Conservation (phyloP, 2,329 filamentous ascomycete species). For the Cryphonectria nitschkei region DNA sequence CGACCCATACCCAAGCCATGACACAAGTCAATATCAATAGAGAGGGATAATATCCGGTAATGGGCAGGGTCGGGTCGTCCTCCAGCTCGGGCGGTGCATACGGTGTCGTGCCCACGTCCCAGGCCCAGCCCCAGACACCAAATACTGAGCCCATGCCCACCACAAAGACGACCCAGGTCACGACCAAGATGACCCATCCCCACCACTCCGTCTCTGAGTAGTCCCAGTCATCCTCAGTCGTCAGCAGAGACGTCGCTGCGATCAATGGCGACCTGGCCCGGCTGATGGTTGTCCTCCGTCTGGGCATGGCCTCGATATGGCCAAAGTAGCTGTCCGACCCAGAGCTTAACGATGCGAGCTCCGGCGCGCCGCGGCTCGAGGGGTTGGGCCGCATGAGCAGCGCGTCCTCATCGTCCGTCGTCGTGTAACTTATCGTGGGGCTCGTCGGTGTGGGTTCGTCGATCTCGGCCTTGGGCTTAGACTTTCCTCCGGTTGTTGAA, state of each 20-base stretch:
- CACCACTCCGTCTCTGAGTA: conserved; percentile 97
- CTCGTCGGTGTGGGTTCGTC: conserved; percentile 45
- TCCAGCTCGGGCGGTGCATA: conserved; percentile 95
- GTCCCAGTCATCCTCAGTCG: conserved; percentile 70
- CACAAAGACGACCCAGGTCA: conserved; percentile 96
- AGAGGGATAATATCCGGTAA: conserved; percentile 95
- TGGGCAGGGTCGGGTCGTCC: conserved; percentile 91
- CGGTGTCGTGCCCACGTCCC: conserved; percentile 95
- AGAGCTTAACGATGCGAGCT: conserved; percentile 52
- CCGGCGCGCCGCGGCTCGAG: conserved; percentile 46
- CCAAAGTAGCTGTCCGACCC: conserved; percentile 67
- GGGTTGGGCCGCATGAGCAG: conserved; percentile 63
- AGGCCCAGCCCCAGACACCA: conserved; percentile 97
- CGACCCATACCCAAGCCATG: conserved; percentile 99
- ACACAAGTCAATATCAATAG: conserved; percentile 90
- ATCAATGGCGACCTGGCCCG: conserved; percentile 63
- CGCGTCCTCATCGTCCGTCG: conserved; percentile 82
- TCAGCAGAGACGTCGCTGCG: conserved; percentile 51
- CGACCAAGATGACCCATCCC: conserved; percentile 90
- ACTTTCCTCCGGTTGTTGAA: conserved; percentile 7
- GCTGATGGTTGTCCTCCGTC: conserved; percentile 51
- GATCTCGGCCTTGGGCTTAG: conserved; percentile 26
- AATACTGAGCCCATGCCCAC: conserved; percentile 95
- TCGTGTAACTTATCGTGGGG: conserved; percentile 66
- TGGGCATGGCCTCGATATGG: conserved; percentile 46